Evolutionary conservation across 257 asterid genomes (phyloP).

Genomic region (Voacanga thouarsii): DNA sequence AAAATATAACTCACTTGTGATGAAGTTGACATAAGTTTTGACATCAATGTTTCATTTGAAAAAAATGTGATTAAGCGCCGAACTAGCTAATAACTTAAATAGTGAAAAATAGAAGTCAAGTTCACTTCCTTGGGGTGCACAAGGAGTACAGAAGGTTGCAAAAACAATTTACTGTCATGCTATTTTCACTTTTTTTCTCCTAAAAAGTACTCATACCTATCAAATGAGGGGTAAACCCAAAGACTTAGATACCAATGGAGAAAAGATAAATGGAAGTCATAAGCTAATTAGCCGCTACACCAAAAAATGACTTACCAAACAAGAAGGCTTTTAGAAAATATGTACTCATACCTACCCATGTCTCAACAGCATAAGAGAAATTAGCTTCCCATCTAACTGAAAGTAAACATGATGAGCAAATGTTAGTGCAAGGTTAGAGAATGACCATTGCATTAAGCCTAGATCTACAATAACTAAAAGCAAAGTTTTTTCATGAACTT

Average conservation of each 20-base stretch:
- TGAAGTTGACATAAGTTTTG: not conserved
- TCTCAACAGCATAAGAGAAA: constrained; percentile 66
- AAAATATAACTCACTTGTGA: not conserved
- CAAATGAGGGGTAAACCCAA: not conserved
- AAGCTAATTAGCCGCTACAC: not conserved
- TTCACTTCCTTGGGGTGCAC: not conserved
- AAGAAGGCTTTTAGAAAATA: not conserved
- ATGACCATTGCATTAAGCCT: not conserved
- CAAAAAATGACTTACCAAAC: not conserved
- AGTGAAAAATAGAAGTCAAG: too few relatives aligned
- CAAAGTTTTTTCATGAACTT: not conserved
- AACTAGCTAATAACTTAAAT: not conserved
- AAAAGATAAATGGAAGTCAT: not conserved
- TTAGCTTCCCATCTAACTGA: constrained; percentile 92
- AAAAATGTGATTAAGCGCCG: not conserved
- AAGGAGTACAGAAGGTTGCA: not conserved
- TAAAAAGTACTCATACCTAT: not conserved
- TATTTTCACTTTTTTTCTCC: not conserved
- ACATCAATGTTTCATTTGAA: not conserved
- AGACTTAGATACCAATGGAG: not conserved
- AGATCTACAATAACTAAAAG: constrained; percentile 7
- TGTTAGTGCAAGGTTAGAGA: not conserved
- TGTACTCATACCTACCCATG: constrained; percentile 60
- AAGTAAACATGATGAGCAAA: constrained; percentile 13
- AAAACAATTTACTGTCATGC: not conserved